Evolutionary conservation across 2,329 filamentous ascomycete species (phyloP), one percentile per base, ranked within the genome.

Genomic region (Lecanicillium sp.): DNA sequence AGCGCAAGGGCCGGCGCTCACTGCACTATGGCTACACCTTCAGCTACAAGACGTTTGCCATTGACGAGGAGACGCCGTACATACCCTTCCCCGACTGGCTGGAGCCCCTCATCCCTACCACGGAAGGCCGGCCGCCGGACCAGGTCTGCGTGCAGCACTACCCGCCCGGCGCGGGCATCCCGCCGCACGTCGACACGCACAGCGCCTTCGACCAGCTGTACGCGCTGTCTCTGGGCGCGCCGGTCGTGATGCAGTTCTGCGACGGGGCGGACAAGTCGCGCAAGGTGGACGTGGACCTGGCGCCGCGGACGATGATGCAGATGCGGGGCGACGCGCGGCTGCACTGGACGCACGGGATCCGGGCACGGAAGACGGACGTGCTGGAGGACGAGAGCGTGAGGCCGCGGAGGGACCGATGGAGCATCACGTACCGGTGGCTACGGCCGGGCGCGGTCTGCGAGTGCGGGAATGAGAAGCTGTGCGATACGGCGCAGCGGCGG

Each of bases 61-160:
- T 79, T 20, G 75, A 78, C 54, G 63, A 67, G 0, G 62, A 70
- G 8, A 70, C 70, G 0, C 73, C 74, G 0, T 78, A 70, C 55
- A 70, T 67, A 37, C 64, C 69, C 0, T 78, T 79, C 21, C 76
- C 76, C 0, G 64, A 62, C 1, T 79, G 75, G 74, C 64, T 79
- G 1, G 50, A 60, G 3, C 71, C 73, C 1, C 61, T 79, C 1
- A 64, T 79, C 3, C 71, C 75, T 0, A 60, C 57, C 2, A 61
- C 66, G 0, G 73, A 75, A 49, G 53, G 53, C 2, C 65, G 71
- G 0, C 66, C 65, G 0, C 75, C 76, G 0, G 76, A 79, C 44
- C 78, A 81, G 57, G 76, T 81, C 54, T 81, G 77, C 53, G 62
- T 80, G 14, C 78, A 81, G 61, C 73, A 79, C 57, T 82, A 82